Conservation (phyloP, 2,329 filamentous ascomycete species). For the Trichophyton verrucosum region DNA sequence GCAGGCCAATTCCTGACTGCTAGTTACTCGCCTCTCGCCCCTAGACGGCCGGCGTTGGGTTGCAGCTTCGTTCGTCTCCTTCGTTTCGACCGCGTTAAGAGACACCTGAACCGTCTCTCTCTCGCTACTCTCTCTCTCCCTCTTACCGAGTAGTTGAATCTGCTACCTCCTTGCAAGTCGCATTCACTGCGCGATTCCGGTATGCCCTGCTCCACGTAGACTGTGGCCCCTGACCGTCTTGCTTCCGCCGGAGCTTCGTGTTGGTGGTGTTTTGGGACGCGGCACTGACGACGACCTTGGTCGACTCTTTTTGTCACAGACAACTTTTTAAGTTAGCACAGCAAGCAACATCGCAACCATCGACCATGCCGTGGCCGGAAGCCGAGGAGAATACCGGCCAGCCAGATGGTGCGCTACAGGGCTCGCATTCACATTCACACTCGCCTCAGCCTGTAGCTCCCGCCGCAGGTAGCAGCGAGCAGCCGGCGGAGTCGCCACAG, state of each 20-base stretch:
- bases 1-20: neutral
- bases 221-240: neutral
- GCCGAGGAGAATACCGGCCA: constrained; percentile 20
- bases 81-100: neutral
- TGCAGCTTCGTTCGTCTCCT: neutral
- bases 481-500: neutral
- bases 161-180: neutral
- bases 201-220: neutral
- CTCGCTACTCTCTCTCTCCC: neutral
- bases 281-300: neutral
- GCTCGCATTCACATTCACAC: neutral
- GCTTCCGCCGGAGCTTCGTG: neutral
- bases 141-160: neutral
- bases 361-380: constrained; percentile 26
- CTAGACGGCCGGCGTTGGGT: neutral
- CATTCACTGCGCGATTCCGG: neutral
- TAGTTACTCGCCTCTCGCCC: neutral
- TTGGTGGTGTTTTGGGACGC: neutral
- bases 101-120: neutral
- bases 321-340: neutral
- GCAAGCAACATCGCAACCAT: too few species aligned
- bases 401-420: constrained; percentile 21
- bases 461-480: neutral
- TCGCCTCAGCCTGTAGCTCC: neutral
- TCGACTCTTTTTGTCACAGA: neutral